Evolutionary conservation across 2,329 filamentous ascomycete species (phyloP).

Genomic region (Colletotrichum sp.): DNA sequence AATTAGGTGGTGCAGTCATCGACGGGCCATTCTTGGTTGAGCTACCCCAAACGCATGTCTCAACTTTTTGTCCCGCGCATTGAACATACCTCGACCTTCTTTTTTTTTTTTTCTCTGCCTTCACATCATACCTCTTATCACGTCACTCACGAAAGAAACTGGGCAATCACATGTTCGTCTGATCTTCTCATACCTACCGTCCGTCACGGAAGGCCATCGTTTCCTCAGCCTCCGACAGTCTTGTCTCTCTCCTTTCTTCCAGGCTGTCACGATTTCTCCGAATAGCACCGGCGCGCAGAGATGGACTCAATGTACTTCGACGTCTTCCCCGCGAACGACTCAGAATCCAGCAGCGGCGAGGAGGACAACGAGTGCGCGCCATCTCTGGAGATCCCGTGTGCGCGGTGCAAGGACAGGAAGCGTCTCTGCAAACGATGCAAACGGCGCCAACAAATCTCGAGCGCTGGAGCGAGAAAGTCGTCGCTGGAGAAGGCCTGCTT

Average conservation of each 20-base stretch:
- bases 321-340: not conserved
- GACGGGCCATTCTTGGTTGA: not conserved
- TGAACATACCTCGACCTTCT: fast-evolving
- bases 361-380: not conserved
- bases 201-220: not conserved
- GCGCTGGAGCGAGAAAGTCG: not conserved
- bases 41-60: not conserved
- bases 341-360: not conserved
- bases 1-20: not conserved
- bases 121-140: not conserved
- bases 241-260: not conserved
- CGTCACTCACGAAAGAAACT: not conserved
- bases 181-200: not conserved
- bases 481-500: not conserved
- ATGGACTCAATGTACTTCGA: conserved; percentile 5
- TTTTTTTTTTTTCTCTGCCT: not conserved
- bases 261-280: fast-evolving
- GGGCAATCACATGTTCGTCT: not conserved
- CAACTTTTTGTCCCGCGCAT: not conserved
- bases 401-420: not conserved
- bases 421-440: not conserved
- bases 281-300: fast-evolving
- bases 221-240: fast-evolving
- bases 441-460: not conserved
- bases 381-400: not conserved